phyloP scores from a whole-genome alignment of 495 filamentous ascomycete genomes.

The Lasiosphaeria miniovina region DNA sequence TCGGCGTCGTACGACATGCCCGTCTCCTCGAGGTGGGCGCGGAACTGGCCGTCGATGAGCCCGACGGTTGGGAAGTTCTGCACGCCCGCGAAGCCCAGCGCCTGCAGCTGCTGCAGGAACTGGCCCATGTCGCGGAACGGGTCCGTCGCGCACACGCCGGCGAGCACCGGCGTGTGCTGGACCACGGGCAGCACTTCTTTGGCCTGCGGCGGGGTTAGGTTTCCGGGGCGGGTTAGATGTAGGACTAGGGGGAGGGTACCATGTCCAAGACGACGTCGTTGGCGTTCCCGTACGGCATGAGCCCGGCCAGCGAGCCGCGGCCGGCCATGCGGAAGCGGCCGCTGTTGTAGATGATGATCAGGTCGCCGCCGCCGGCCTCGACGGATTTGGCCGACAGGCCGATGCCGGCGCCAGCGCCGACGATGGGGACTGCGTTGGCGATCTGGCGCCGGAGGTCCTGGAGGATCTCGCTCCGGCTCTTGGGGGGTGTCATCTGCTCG shows the following conservation, averaged over 20 bases:
- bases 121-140: constrained; percentile 56
- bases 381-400: constrained; percentile 69
- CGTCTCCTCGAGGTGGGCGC: constrained; percentile 65
- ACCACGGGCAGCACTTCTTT: constrained; percentile 60
- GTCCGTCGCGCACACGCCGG: constrained; percentile 66
- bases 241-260: constrained; percentile 36
- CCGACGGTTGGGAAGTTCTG: constrained; percentile 75
- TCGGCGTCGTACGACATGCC: constrained; percentile 64
- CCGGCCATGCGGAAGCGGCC: constrained; percentile 74
- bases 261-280: constrained; percentile 68
- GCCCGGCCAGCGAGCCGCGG: constrained; percentile 62
- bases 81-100: constrained; percentile 61
- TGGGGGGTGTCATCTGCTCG: constrained; percentile 33
- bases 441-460: constrained; percentile 51
- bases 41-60: constrained; percentile 64
- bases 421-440: constrained; percentile 51
- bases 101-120: constrained; percentile 56
- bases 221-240: background rate
- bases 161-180: constrained; percentile 58
- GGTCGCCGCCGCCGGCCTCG: constrained; percentile 62
- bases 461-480: constrained; percentile 55
- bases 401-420: constrained; percentile 70
- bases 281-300: constrained; percentile 72
- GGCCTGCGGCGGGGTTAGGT: constrained; percentile 33
- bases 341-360: constrained; percentile 71